These are phyloP conservation scores for Aspergillus thermomutatus DNA, from an alignment of 2,329 filamentous ascomycete species.

Conservation along the genomic window DNA sequence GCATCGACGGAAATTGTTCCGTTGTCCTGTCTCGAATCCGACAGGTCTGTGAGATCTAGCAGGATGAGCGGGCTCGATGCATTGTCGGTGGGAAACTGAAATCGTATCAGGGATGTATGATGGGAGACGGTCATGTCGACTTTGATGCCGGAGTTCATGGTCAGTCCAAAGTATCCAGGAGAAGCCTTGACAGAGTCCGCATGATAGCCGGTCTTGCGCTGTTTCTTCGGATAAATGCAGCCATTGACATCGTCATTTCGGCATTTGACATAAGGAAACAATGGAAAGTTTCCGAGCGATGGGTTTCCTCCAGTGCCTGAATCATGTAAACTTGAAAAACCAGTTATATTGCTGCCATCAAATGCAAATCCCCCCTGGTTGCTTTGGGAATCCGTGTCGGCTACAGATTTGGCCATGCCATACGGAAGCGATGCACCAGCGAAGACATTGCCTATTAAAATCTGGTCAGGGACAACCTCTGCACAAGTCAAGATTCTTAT, in stretches of 20 bases:
- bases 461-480: neutral
- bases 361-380: constrained; percentile 57
- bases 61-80: constrained; percentile 55
- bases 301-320: constrained; percentile 52
- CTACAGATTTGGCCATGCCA: constrained; percentile 56
- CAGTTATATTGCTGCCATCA: constrained; percentile 50
- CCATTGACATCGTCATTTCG: constrained; percentile 57
- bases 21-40: constrained; percentile 58
- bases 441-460: constrained; percentile 52
- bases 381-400: constrained; percentile 48
- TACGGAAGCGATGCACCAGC: constrained; percentile 54
- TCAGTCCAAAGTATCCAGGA: constrained; percentile 65
- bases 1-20: constrained; percentile 56
- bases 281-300: constrained; percentile 68
- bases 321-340: constrained; percentile 52
- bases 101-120: constrained; percentile 62
- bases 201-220: constrained; percentile 48
- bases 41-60: constrained; percentile 63
- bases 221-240: constrained; percentile 58
- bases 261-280: constrained; percentile 65
- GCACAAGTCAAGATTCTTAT: neutral
- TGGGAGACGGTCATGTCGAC: constrained; percentile 66
- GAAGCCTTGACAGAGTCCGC: constrained; percentile 54
- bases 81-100: constrained; percentile 53
- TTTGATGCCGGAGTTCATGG: constrained; percentile 54